These are phyloP conservation scores for Emergomyces orientalis DNA, from an alignment of 2,329 filamentous ascomycete genomes.

Conservation along the genomic window DNA sequence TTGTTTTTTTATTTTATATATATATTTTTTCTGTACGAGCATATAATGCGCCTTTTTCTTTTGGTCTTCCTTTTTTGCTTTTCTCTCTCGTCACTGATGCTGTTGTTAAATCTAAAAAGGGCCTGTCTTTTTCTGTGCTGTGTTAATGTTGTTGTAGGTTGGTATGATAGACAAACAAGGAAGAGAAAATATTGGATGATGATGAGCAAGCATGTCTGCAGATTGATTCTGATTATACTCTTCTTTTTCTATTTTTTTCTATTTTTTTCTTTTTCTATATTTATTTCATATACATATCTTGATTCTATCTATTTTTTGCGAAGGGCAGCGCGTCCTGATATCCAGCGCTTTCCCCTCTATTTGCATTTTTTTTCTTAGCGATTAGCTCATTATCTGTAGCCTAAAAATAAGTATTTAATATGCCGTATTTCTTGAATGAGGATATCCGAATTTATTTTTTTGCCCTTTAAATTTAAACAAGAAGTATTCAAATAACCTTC, in stretches of 20 bases:
- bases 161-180: background rate
- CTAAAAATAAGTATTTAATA: background rate
- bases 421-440: too few relatives aligned
- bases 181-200: background rate
- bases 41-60: background rate
- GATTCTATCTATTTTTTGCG: background rate
- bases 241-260: constrained; percentile 7
- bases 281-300: background rate
- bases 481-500: too few relatives aligned
- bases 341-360: background rate
- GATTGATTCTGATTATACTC: constrained; percentile 6
- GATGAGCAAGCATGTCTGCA: background rate
- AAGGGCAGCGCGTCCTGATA: background rate
- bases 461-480: too few relatives aligned
- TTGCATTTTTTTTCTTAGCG: background rate
- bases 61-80: constrained; percentile 5
- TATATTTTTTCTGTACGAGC: background rate
- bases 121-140: background rate
- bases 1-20: background rate
- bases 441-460: too few relatives aligned
- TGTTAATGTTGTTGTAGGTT: background rate
- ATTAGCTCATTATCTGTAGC: too few relatives aligned
- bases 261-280: constrained; percentile 5
- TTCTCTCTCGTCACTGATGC: background rate
- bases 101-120: background rate